A percentile compares a stretch with the other conserved stretches of the same genome.
Evolutionary conservation across 345 rosid species (phyloP).

Genomic region (Reutealis trisperma): DNA sequence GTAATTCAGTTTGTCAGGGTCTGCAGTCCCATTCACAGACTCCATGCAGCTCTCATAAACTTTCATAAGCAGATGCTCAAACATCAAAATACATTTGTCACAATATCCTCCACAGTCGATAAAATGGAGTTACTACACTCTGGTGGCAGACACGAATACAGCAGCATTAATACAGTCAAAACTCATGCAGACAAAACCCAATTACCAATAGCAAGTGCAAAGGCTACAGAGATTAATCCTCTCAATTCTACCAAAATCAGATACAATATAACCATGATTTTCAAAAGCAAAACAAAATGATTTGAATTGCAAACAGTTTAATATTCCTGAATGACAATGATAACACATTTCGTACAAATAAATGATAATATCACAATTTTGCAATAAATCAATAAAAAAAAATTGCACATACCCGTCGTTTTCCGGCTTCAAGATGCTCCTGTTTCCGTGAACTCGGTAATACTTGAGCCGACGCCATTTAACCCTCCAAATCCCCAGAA

Average conservation of each 20-base stretch:
- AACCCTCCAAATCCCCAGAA: constrained; percentile 17
- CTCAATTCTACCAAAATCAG: not conserved
- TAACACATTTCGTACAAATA: not conserved
- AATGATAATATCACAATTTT: not conserved
- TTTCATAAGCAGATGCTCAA: too few species aligned
- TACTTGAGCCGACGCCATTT: constrained; percentile 96
- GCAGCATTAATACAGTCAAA: not conserved
- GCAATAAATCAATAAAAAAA: not conserved
- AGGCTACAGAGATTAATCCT: too few species aligned
- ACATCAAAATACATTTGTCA: too few species aligned
- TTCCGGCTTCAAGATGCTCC: constrained; percentile 90
- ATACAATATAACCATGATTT: not conserved
- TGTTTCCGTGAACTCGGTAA: constrained; percentile 71
- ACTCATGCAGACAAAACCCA: too few species aligned
- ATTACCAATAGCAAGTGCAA: too few species aligned
- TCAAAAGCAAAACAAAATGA: not conserved
- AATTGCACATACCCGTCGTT: constrained; percentile 65
- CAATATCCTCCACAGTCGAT: too few species aligned
- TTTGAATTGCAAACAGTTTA: not conserved
- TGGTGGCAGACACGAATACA: not conserved
- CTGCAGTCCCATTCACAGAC: not conserved
- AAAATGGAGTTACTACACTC: not conserved
- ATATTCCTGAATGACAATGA: not conserved
- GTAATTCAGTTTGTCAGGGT: not conserved
- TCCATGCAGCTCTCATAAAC: not conserved